Evolutionary conservation across 352 stramenopile genomes (phyloP), one percentile per base, ranked within the genome.

Genomic region (Phytophthora foliorum): DNA sequence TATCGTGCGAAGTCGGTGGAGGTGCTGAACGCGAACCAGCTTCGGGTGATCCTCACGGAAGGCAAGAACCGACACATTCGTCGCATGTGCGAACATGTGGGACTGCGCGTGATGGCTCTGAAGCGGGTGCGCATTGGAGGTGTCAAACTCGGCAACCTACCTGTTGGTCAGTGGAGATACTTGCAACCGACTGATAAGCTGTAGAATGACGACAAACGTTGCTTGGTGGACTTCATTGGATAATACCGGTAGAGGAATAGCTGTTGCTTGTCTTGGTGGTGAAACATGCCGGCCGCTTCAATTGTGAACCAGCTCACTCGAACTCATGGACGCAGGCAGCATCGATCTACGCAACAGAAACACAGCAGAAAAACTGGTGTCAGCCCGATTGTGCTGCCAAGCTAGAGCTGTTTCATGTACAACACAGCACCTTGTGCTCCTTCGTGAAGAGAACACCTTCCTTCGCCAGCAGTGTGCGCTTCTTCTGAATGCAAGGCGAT

Each of bases 61-160:
- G 97, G 97, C 50, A 91, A 98, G 56, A 97, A 99, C 74, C 89
- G 96, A 62, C 97, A 99, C 78, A 98, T 99, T 75, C 94, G 97
- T 10, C 95, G 88, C 74, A 99, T 99, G 97, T 97, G 96, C 68
- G 89, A 97, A 48, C 83, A 93, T 27, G 76, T 99, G 0, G 95
- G 93, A 27, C 85, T 98, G 61, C 50, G 78, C 32, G 96, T 99
- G 6, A 70, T 94, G n/a, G 81, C 81, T 52, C 85, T 99, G 17
- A 96, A 98, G 74, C 86, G 97, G 48, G 84, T 98, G 21, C 78
- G 86, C 22, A 98, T 99, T 68, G 92, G 91, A 57, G 81, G 78
- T n/a, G 92, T 98, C 55, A 91, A 86, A 32, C 74, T 98, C 5
- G 87, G 84, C 8, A 76, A 79, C 27, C 46, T 97, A 24, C 85